Evolutionary conservation across 352 stramenopile species (phyloP).

Genomic region (Aphanomyces euteiches): DNA sequence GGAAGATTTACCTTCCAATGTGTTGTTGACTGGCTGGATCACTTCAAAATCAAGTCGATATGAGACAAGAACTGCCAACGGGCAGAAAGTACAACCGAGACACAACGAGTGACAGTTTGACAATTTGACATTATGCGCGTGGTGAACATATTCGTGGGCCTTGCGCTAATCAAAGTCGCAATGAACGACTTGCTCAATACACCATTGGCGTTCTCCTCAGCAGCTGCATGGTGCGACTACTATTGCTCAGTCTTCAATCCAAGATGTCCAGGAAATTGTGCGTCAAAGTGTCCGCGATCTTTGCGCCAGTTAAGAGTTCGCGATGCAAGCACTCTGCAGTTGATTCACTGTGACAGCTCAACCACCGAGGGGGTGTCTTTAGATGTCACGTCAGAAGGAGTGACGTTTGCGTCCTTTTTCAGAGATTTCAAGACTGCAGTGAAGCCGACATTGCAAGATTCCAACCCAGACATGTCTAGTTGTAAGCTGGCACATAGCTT

Average conservation of each 20-base stretch:
- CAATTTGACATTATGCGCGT: not conserved
- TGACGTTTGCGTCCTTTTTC: conserved; percentile 9
- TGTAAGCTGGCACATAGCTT: conserved; percentile 59
- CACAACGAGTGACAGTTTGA: not conserved
- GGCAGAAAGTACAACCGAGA: too few relatives aligned
- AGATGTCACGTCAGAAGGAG: not conserved
- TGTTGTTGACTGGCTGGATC: too few relatives aligned
- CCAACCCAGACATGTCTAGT: conserved; percentile 51
- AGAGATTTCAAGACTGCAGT: conserved; percentile 17
- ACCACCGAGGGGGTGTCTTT: not conserved
- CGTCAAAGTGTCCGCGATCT: not conserved
- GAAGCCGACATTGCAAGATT: conserved; percentile 56
- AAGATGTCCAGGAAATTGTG: not conserved
- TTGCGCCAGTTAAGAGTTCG: not conserved
- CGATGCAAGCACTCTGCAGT: not conserved
- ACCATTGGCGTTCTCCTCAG: conserved; percentile 44
- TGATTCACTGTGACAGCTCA: conserved; percentile 7
- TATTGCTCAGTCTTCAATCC: conserved; percentile 18
- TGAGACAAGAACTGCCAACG: too few relatives aligned
- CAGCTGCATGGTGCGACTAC: conserved; percentile 32
- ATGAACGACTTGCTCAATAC: not conserved
- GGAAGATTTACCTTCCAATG: too few relatives aligned
- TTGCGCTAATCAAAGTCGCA: not conserved
- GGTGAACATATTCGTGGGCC: not conserved
- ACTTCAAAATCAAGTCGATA: too few relatives aligned